A percentile compares a stretch with the other conserved stretches of the same genome.
Conservation (phyloP, 2,329 filamentous ascomycete genomes). For the Epichloe bromicola region DNA sequence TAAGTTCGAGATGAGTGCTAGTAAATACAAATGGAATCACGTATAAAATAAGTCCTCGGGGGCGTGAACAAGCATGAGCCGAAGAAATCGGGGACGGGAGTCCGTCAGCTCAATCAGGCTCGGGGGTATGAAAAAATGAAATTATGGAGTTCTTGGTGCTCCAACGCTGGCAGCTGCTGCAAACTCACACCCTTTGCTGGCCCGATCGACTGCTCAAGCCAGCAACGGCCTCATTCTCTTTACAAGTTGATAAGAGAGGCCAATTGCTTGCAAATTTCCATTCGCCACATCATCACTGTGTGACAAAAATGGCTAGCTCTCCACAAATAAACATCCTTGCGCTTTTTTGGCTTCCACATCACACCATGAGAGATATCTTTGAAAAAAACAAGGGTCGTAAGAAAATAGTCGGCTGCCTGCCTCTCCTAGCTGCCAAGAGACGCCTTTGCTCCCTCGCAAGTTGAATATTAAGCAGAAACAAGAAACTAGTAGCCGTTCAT, state of each 20-base stretch:
- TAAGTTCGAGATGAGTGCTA: slow-evolving; percentile 23
- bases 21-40: slow-evolving; percentile 22
- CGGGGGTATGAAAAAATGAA: neutral
- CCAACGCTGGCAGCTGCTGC: neutral
- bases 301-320: slow-evolving; percentile 8
- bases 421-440: slow-evolving; percentile 17
- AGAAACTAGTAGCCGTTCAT: slow-evolving; percentile 88
- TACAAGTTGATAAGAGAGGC: slow-evolving; percentile 10
- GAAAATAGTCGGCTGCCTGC: slow-evolving; percentile 9
- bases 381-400: slow-evolving; percentile 13
- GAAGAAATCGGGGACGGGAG: neutral
- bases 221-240: slow-evolving; percentile 9
- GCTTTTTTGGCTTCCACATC: slow-evolving; percentile 14
- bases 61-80: neutral
- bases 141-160: neutral
- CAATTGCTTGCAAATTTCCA: slow-evolving; percentile 6
- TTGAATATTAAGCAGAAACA: slow-evolving; percentile 17
- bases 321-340: slow-evolving; percentile 12
- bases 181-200: neutral
- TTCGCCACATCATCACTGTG: slow-evolving; percentile 8
- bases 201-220: neutral
- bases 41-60: slow-evolving; percentile 12
- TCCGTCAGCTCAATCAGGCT: neutral
- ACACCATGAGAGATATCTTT: slow-evolving; percentile 17
- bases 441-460: slow-evolving; percentile 21